Percentiles rank a stretch among this genome's conserved stretches.
These are phyloP conservation scores for Morella rubra DNA, from an alignment of 306 rosid genomes.

Conservation along the genomic window DNA sequence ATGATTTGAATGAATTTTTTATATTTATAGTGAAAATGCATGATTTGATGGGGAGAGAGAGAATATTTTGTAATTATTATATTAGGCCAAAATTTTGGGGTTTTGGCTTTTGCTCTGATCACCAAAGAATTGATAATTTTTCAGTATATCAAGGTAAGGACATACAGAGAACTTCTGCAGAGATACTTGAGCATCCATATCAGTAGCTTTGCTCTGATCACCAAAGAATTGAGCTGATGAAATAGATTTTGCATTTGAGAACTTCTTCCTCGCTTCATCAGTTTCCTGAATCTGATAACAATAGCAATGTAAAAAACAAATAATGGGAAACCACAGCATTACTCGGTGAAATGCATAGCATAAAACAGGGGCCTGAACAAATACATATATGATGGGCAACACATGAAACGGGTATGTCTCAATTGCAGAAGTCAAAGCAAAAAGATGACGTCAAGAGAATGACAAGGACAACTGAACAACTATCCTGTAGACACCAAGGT, in stretches of 20 bases:
- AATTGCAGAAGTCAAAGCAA: too few species aligned
- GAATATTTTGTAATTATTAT: too few species aligned
- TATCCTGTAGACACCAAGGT: background rate
- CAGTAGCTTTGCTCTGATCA: constrained; percentile 64
- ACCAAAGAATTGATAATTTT: background rate
- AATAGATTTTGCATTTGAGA: constrained; percentile 89
- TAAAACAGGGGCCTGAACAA: background rate
- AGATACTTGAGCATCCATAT: constrained; percentile 60
- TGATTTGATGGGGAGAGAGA: too few species aligned
- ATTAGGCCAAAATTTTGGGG: too few species aligned
- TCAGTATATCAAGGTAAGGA: constrained; percentile 13
- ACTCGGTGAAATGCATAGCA: background rate
- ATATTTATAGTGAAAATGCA: too few species aligned
- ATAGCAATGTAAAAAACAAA: constrained; percentile 7
- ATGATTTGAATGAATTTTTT: too few species aligned
- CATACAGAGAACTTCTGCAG: constrained; percentile 82
- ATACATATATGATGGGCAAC: background rate
- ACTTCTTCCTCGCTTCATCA: constrained; percentile 91
- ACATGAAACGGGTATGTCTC: too few species aligned
- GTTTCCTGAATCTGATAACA: constrained; percentile 61
- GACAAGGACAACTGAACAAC: background rate
- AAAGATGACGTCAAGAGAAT: background rate
- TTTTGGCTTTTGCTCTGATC: too few species aligned
- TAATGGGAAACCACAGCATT: background rate
- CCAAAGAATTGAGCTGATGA: constrained; percentile 93